Conservation (phyloP, 2,329 filamentous ascomycete species). For the Remersonia thermophila region DNA sequence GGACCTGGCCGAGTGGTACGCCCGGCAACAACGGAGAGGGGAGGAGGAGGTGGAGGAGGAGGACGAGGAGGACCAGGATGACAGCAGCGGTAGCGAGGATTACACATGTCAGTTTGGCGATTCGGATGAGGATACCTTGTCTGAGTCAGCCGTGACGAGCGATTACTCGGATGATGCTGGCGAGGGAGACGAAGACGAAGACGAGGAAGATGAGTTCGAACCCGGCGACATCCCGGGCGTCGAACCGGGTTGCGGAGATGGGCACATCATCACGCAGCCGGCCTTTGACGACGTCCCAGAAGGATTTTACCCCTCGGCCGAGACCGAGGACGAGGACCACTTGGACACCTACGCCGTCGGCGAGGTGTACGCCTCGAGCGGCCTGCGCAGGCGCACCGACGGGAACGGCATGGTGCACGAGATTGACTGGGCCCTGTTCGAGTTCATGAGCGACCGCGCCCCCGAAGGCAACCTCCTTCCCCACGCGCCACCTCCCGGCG, state of each 20-base stretch:
- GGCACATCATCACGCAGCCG: slow-evolving; percentile 78
- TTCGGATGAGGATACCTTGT: slow-evolving; percentile 42
- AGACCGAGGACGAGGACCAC: slow-evolving; percentile 66
- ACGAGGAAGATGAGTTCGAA: slow-evolving; percentile 44
- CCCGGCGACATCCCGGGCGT: slow-evolving; percentile 70
- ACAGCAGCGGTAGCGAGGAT: slow-evolving; percentile 39
- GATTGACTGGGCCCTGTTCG: slow-evolving; percentile 89
- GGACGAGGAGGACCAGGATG: slow-evolving; percentile 3
- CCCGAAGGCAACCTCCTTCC: slow-evolving; percentile 63
- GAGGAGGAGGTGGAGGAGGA: no score
- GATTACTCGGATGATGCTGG: slow-evolving; percentile 27
- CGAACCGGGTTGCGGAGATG: slow-evolving; percentile 59
- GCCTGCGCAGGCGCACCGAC: slow-evolving; percentile 63
- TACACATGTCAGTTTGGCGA: slow-evolving; percentile 51
- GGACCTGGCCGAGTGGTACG: slow-evolving; percentile 32
- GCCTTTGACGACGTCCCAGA: slow-evolving; percentile 77
- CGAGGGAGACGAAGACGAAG: slow-evolving; percentile 33
- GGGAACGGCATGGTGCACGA: slow-evolving; percentile 69
- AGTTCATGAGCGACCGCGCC: slow-evolving; percentile 58
- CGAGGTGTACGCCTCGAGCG: slow-evolving; percentile 78
- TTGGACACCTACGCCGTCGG: slow-evolving; percentile 71
- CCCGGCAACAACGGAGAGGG: slow-evolving; percentile 17
- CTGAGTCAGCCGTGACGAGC: slow-evolving; percentile 40
- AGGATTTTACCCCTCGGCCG: slow-evolving; percentile 66
- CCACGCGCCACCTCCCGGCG: slow-evolving; percentile 2